Evolutionary conservation across 768 basidiomycete genomes (phyloP).

Genomic region (Auricularia sp.): DNA sequence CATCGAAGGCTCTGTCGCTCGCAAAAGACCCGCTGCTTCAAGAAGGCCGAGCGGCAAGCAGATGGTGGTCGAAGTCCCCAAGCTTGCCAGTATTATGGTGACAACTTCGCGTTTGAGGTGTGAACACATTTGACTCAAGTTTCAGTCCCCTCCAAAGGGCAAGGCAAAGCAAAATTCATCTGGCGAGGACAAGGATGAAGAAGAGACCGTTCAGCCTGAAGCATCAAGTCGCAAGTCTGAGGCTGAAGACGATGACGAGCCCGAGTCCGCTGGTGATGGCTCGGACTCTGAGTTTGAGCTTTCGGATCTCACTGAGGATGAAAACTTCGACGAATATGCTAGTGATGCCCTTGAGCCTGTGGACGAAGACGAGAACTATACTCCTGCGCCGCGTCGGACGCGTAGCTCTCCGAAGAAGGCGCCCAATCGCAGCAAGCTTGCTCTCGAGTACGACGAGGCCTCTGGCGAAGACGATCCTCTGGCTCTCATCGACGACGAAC

Average conservation of each 20-base stretch:
- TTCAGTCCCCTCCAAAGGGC: background rate
- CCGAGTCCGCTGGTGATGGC: slow-evolving; percentile 13
- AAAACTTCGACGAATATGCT: slow-evolving; percentile 17
- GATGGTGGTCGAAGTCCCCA: background rate
- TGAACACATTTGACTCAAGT: background rate
- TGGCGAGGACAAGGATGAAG: too few relatives aligned
- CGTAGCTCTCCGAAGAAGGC: slow-evolving; percentile 6
- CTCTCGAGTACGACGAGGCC: slow-evolving; percentile 4
- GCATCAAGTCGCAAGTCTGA: background rate
- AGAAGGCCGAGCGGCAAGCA: background rate
- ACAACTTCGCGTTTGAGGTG: background rate
- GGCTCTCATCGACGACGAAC: slow-evolving; percentile 30
- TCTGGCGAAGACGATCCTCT: slow-evolving; percentile 2
- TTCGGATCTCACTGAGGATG: slow-evolving; percentile 29
- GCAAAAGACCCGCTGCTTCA: background rate
- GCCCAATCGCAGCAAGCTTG: slow-evolving; percentile 15
- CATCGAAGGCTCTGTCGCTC: background rate
- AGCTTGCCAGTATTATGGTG: background rate
- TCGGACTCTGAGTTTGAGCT: slow-evolving; percentile 54
- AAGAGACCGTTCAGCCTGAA: background rate
- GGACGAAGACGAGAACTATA: slow-evolving; percentile 7
- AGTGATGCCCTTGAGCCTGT: slow-evolving; percentile 17
- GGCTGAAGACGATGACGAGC: background rate
- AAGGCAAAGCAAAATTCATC: background rate
- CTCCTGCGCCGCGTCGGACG: slow-evolving; percentile 4